These are phyloP conservation scores for Metarhizium rileyi DNA, from an alignment of 2,329 filamentous ascomycete species.

Conservation along the genomic window DNA sequence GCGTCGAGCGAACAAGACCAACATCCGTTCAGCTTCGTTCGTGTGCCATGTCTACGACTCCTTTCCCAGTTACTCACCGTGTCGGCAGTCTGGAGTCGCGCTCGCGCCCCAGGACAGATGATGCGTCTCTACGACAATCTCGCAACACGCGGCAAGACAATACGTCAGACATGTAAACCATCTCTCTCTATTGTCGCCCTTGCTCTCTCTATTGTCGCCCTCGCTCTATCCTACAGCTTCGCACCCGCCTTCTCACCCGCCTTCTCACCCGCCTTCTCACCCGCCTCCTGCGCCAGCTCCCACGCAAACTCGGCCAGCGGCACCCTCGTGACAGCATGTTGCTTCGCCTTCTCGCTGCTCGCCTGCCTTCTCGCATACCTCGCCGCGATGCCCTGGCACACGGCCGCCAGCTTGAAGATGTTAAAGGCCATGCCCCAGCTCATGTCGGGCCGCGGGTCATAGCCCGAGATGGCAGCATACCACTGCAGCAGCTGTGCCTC, in stretches of 20 bases:
- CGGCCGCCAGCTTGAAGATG: constrained; percentile 50
- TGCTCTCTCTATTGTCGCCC: too few relatives aligned
- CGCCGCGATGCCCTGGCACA: constrained; percentile 85
- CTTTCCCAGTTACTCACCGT: too few relatives aligned
- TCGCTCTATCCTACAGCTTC: constrained; percentile 23
- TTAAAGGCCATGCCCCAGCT: constrained; percentile 53
- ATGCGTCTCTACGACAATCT: too few relatives aligned
- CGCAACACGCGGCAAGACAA: too few relatives aligned
- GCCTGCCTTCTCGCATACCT: constrained; percentile 78
- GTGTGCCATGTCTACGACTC: too few relatives aligned
- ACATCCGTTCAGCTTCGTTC: too few relatives aligned
- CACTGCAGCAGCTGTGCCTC: constrained; percentile 31
- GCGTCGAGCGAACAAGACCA: too few relatives aligned
- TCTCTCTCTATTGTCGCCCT: too few relatives aligned
- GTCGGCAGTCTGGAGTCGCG: too few relatives aligned
- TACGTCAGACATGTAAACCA: too few relatives aligned
- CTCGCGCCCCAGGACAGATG: too few relatives aligned
- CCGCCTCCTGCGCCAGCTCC: constrained; percentile 50
- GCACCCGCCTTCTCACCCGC: constrained; percentile 17
- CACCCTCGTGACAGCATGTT: constrained; percentile 58
- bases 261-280: constrained; percentile 20
- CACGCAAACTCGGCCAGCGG: constrained; percentile 73
- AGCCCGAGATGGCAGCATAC: constrained; percentile 48
- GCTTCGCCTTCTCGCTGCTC: constrained; percentile 70
- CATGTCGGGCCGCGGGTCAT: constrained; percentile 54